Evolutionary conservation across 495 filamentous ascomycete genomes (phyloP).

Genomic region (Oidiodendron maius): DNA sequence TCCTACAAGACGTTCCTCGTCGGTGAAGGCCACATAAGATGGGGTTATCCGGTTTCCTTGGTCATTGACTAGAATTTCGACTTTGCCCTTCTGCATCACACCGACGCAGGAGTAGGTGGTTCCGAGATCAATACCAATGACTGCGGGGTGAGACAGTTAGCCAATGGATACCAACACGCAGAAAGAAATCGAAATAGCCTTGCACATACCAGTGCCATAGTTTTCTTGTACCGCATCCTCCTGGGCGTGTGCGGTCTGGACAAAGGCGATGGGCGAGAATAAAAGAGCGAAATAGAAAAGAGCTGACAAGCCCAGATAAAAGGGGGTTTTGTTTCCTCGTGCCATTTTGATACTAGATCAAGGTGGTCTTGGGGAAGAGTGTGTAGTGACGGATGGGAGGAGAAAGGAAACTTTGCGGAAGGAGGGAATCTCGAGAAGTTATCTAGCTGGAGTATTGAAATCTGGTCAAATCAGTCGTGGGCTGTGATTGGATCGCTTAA

Average conservation of each 20-base stretch:
- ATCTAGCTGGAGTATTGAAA: conserved; percentile 8
- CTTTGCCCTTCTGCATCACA: conserved; percentile 98
- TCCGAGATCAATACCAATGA: conserved; percentile 98
- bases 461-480: conserved; percentile 15
- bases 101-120: conserved; percentile 99
- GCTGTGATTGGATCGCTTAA: conserved; percentile 19
- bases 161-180: conserved; percentile 1
- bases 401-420: neutral
- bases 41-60: conserved; percentile 99
- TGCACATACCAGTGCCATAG: conserved; percentile 63
- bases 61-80: conserved; percentile 95
- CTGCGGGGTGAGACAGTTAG: conserved; percentile 29
- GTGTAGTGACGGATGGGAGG: conserved; percentile 1
- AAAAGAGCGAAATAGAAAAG: conserved; percentile 80
- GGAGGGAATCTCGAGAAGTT: neutral
- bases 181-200: no score
- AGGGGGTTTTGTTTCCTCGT: conserved; percentile 43
- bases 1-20: conserved; percentile 94
- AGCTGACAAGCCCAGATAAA: conserved; percentile 57
- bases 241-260: conserved; percentile 68
- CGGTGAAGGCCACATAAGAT: conserved; percentile 97
- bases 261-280: conserved; percentile 65
- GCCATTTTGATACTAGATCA: conserved; percentile 38
- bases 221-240: conserved; percentile 55
- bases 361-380: conserved; percentile 7